Evolutionary conservation across 2,329 filamentous ascomycete genomes (phyloP), one percentile per base, ranked within the genome.

Genomic region (Aspergillus unguis): DNA sequence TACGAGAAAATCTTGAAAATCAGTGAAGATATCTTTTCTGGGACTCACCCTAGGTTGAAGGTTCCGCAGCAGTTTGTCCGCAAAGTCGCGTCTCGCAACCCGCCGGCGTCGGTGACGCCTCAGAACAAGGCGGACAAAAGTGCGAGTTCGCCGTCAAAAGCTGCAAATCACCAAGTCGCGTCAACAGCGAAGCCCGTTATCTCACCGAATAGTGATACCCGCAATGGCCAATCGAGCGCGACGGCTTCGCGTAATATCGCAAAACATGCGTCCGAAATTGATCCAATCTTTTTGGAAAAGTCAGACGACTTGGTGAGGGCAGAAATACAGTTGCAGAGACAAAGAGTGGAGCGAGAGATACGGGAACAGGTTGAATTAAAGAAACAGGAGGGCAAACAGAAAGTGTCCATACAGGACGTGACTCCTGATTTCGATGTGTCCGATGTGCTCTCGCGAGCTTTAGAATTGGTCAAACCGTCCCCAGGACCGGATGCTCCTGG

Each of bases 231-330:
- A 6, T 59, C 67, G 50, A 52, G 49, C 50, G 52, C 60, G 23
- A 47, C 62, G 29, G 57, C 54, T 58, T 63, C 70, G 58, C 71
- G 68, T 63, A 62, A 71, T 57, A 62, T 71, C 61, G 70, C 73
- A 55, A 78, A 75, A 63, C 72, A 80, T 60, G 81, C 80, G 58
- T 83, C 85, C 55, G 85, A 86, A 70, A 88, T 94, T 74, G 84
- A 95, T 70, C 89, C 90, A 45, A 85, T 95, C 56, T 80, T 95
- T 62, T 80, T 95, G 70, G 86, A 89, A 66, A 96, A 96, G 72
- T 92, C 91, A 61, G 87, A 90, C 67, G 85, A 89, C 67, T 78
- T 95, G 61, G 84, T 94, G 67, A 87, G 85, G 74, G 90, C 90
- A 65, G 90, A 95, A 73, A 77, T 90, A 56, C 84, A 87, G 67